Evolutionary conservation across 345 rosid genomes (phyloP).

Genomic region (Ceriops decandra): DNA sequence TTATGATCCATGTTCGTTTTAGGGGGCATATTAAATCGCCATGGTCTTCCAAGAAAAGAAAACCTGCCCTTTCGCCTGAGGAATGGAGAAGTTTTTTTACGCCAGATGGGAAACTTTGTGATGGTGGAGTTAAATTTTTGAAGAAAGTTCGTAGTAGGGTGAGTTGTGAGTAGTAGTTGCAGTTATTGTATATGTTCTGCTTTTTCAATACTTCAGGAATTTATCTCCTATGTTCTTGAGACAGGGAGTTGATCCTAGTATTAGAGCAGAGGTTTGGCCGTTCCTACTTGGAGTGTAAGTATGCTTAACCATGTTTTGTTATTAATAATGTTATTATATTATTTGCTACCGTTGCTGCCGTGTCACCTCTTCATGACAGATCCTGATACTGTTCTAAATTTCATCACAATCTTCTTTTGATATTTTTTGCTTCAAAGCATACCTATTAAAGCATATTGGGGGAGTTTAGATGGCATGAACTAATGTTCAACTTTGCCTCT

Average conservation of each 20-base stretch:
- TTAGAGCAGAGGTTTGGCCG: conserved; percentile 93
- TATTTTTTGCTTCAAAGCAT: not conserved
- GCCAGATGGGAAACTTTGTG: conserved; percentile 66
- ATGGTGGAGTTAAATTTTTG: conserved; percentile 73
- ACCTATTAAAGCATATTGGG: not conserved
- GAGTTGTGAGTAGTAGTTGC: conserved; percentile 33
- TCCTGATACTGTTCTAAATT: not conserved
- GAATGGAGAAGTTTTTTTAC: conserved; percentile 76
- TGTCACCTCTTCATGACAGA: not conserved
- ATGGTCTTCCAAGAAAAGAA: conserved; percentile 82
- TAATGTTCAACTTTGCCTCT: not conserved
- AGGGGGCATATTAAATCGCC: conserved; percentile 79
- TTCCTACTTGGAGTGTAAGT: conserved; percentile 98
- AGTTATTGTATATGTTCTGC: not conserved
- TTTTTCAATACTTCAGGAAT: not conserved
- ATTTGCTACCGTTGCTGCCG: not conserved
- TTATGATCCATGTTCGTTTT: conserved; percentile 9
- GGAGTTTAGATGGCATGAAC: not conserved
- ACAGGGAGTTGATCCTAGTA: conserved; percentile 89
- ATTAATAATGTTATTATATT: not conserved
- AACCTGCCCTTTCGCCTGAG: conserved; percentile 55
- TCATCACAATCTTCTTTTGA: not conserved
- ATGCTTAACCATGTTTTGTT: not conserved
- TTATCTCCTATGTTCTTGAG: conserved; percentile 19
- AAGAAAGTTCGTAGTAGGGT: conserved; percentile 91